A percentile compares a stretch with the other conserved stretches of the same genome.
Conservation (phyloP, 371 early-diverging fungal species). For the Sporodiniella umbellata region DNA sequence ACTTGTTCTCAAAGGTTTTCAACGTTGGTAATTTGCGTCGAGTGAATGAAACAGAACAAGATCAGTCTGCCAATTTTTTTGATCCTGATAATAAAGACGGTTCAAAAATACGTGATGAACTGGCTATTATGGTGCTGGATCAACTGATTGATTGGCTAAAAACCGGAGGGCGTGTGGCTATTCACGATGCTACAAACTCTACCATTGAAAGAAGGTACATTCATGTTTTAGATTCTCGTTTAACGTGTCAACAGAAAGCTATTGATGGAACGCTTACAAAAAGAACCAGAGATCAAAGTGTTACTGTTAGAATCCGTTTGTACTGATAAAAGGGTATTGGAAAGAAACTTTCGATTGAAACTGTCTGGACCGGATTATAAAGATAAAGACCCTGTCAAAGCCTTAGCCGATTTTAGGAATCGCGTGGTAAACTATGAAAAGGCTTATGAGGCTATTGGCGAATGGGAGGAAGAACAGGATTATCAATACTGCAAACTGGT, state of each 20-base stretch:
- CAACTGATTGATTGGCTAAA: conserved; percentile 78
- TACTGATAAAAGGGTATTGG: conserved; percentile 64
- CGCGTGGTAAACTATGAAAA: conserved; percentile 80
- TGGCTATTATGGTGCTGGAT: conserved; percentile 80
- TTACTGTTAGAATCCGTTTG: conserved; percentile 75
- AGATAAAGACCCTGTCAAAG: conserved; percentile 61
- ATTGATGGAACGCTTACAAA: conserved; percentile 60
- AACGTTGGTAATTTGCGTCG: conserved; percentile 88
- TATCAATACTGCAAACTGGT: conserved; percentile 80
- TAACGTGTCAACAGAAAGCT: conserved; percentile 31
- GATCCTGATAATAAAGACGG: conserved; percentile 76
- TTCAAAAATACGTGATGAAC: conserved; percentile 62
- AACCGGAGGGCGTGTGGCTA: conserved; percentile 69
- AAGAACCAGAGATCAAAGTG: conserved; percentile 53
- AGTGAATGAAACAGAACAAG: conserved; percentile 38
- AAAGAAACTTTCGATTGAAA: conserved; percentile 79
- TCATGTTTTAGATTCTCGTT: background rate
- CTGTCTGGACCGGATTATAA: conserved; percentile 81
- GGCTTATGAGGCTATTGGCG: conserved; percentile 75
- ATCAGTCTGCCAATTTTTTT: conserved; percentile 67
- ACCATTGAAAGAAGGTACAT: conserved; percentile 67
- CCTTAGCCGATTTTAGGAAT: conserved; percentile 71
- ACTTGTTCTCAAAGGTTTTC: conserved; percentile 60
- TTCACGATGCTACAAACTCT: conserved; percentile 91
- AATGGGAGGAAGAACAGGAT: conserved; percentile 71